Base-by-base conservation (phyloP, 176 grass and related monocot species). In the Thinopyrum elongatum region DNA sequence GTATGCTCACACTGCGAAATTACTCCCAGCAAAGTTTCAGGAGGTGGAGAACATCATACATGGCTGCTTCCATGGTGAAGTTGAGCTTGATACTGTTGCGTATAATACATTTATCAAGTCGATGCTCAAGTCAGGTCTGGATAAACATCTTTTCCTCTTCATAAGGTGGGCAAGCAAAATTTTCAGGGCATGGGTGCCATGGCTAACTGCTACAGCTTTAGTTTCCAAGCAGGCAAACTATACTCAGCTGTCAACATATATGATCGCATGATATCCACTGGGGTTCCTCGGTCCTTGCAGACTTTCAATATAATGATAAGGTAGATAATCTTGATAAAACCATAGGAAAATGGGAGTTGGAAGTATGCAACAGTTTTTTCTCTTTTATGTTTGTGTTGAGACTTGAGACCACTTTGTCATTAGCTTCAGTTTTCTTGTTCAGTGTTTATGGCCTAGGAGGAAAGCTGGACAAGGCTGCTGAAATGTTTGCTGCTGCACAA, bases 291-390 rank as follows among this genome's bases (percentile, higher is more conserved):
- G 16, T 95, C 96, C 7, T 77, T 91, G 83, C 91, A 94, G 84
- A 98, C 96, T 80, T 92, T 94, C 33, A 93, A 95, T 70, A 90
- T 93, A 78, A 95, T 98, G 96, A 98, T 98, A 84, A 98, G 93
- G 96, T 98, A 92, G 36, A 74, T 77, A 58, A 21, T 55, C 1
- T 42, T 67, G 25, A 38, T 16, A 82, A 77, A 63, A 83, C 9
- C 4, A 14, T 11, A 26, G 3, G 12, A 42, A 81, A 38, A 51
- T 16, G 9, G 5, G 62, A 53, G 57, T 1, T 17, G 3, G 10
- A 34, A 59, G 2, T 15, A 31, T 13, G 17, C 34, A 77, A 14
- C 25, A 49, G 10, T 65, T 8, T 88, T 22, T 28, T 29, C 22
- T 82, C 64, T 65, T 36, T 72, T 22, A 80, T n/a, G 38, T 44